These are phyloP conservation scores for Cordyceps cateniannulata DNA, from an alignment of 2,329 filamentous ascomycete genomes.

Conservation along the genomic window DNA sequence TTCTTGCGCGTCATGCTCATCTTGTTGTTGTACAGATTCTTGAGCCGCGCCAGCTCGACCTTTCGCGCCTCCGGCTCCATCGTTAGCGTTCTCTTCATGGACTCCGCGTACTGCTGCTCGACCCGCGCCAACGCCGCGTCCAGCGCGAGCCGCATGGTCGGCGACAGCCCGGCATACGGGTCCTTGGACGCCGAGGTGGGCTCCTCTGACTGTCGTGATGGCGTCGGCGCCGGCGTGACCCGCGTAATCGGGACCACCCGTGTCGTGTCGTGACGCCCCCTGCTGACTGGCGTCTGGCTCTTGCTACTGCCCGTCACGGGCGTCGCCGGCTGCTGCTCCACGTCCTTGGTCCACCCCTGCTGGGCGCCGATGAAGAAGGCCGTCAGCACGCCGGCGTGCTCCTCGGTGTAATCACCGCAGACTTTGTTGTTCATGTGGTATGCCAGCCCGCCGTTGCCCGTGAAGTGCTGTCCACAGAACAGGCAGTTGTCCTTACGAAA, in stretches of 20 bases:
- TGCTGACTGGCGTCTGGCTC: neutral
- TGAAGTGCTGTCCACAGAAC: constrained; percentile 40
- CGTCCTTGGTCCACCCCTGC: neutral
- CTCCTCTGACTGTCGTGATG: neutral
- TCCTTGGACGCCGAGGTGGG: neutral
- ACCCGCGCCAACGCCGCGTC: constrained; percentile 23
- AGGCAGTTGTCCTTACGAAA: constrained; percentile 32
- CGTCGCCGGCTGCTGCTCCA: neutral
- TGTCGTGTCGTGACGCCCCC: neutral
- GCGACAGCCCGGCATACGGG: neutral
- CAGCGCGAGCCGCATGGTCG: constrained; percentile 14
- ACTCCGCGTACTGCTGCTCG: constrained; percentile 29
- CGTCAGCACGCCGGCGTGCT: neutral
- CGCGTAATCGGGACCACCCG: no score
- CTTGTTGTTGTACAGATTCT: constrained; percentile 49
- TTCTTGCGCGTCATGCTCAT: constrained; percentile 52
- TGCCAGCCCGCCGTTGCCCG: constrained; percentile 31
- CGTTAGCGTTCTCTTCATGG: constrained; percentile 34
- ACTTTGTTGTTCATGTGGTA: constrained; percentile 40
- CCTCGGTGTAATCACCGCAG: constrained; percentile 36
- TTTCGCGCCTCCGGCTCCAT: constrained; percentile 27
- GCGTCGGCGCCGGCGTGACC: neutral
- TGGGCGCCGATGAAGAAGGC: neutral
- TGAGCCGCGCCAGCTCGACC: constrained; percentile 34
- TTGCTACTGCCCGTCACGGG: neutral